phyloP scores from a whole-genome alignment of 2,329 filamentous ascomycete genomes.

The Sphaceloma murrayae region DNA sequence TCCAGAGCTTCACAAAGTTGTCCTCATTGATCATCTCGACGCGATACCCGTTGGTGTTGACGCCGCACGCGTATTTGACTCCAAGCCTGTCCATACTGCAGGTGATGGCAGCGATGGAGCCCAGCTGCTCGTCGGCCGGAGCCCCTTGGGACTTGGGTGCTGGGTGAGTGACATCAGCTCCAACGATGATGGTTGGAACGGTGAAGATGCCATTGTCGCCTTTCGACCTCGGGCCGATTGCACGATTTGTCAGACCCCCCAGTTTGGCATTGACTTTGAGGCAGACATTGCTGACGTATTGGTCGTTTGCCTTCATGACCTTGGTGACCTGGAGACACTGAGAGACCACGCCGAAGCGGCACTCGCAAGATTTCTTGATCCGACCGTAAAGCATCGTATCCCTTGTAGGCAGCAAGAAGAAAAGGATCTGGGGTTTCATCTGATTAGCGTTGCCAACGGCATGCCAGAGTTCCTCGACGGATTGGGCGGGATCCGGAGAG shows the following conservation, averaged over 20 bases:
- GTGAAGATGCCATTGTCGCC: conserved; percentile 28
- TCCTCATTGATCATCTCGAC: conserved; percentile 64
- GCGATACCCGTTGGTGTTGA: conserved; percentile 73
- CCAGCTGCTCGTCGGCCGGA: conserved; percentile 20
- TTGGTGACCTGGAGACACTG: conserved; percentile 70
- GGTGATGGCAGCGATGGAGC: conserved; percentile 77
- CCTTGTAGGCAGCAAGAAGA: conserved; percentile 66
- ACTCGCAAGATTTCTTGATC: conserved; percentile 83
- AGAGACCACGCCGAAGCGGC: conserved; percentile 70
- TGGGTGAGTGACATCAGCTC: conserved; percentile 82
- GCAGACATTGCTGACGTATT: conserved; percentile 86
- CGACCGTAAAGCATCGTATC: conserved; percentile 66
- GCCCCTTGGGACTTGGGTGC: conserved; percentile 55
- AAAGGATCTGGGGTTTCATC: conserved; percentile 60
- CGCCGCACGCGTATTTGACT: conserved; percentile 67
- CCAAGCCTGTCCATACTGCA: conserved; percentile 64
- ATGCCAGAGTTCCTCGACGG: conserved; percentile 41
- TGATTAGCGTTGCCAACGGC: conserved; percentile 46
- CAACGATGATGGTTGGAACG: conserved; percentile 69
- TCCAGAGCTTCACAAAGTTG: conserved; percentile 59
- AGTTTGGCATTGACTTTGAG: conserved; percentile 98
- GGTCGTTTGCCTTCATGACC: conserved; percentile 58
- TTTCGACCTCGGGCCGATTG: conserved; percentile 31
- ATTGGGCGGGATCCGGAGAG: conserved; percentile 24
- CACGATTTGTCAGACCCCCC: conserved; percentile 63